A percentile compares a stretch with the other conserved stretches of the same genome.
Conservation (phyloP, 768 basidiomycete genomes). For the Lentinus brumalis region DNA sequence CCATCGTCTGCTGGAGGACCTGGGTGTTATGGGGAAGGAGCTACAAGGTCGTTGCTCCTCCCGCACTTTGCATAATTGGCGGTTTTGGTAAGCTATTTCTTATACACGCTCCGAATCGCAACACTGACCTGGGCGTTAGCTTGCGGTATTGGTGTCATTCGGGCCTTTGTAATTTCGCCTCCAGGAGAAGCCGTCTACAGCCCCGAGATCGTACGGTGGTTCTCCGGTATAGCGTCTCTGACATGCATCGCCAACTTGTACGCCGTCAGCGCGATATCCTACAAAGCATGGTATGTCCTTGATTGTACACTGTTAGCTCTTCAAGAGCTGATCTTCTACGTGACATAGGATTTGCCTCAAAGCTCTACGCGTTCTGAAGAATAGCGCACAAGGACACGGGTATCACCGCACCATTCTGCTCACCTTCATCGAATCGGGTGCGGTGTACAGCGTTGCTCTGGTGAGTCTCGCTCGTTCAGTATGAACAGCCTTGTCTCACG, state of each 20-base stretch:
- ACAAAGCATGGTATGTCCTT: background rate
- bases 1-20: conserved; percentile 3
- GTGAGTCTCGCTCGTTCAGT: background rate
- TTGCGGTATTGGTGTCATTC: background rate
- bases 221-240: too few species aligned
- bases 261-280: background rate
- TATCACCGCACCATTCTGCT: background rate
- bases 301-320: too few species aligned
- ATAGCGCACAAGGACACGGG: background rate
- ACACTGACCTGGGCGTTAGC: background rate
- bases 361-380: too few species aligned
- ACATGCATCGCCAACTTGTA: background rate
- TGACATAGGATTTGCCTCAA: too few species aligned
- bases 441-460: conserved; percentile 4
- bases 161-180: background rate
- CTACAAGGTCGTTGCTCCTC: background rate
- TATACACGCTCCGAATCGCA: background rate
- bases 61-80: background rate
- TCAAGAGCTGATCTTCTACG: too few species aligned
- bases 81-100: background rate
- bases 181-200: background rate
- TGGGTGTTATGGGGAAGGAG: conserved; percentile 4
- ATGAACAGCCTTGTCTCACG: too few species aligned
- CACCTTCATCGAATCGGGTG: conserved; percentile 11
- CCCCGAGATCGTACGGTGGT: background rate